These are phyloP conservation scores for Nakazawaea populi DNA, from an alignment of 805 yeast genomes.

Conservation along the genomic window DNA sequence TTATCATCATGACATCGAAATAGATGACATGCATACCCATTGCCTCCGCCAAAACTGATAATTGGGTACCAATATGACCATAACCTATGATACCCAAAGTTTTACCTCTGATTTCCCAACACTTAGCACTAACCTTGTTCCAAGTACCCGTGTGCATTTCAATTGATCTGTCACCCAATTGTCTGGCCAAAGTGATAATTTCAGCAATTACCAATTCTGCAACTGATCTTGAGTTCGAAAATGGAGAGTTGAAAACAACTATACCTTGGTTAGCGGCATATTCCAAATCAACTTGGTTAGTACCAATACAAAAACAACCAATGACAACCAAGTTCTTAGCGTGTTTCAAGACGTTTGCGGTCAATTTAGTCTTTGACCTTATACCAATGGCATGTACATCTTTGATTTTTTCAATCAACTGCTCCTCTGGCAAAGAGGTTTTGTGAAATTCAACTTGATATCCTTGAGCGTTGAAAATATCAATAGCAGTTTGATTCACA, in stretches of 20 bases:
- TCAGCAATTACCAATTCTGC: conserved; percentile 97
- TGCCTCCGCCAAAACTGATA: conserved; percentile 94
- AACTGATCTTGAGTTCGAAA: conserved; percentile 96
- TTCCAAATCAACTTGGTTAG: conserved; percentile 93
- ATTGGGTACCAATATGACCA: conserved; percentile 97
- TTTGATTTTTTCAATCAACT: conserved; percentile 86
- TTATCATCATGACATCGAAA: conserved; percentile 87
- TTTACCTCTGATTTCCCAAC: conserved; percentile 99
- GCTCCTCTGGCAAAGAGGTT: conserved; percentile 85
- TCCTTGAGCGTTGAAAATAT: conserved; percentile 82
- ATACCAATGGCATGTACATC: conserved; percentile 97
- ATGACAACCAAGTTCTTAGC: conserved; percentile 86
- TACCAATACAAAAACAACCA: conserved; percentile 99
- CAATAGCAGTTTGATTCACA: conserved; percentile 88
- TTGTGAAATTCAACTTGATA: conserved; percentile 95
- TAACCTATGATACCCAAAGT: conserved; percentile 96
- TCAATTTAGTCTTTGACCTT: conserved; percentile 92
- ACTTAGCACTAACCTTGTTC: conserved; percentile 91
- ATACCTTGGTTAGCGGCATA: conserved; percentile 90
- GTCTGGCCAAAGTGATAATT: conserved; percentile 90
- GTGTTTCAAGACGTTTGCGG: conserved; percentile 68
- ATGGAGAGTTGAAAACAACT: conserved; percentile 97
- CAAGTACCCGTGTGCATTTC: conserved; percentile 96
- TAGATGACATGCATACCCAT: conserved; percentile 96
- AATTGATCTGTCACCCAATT: conserved; percentile 91